phyloP scores from a whole-genome alignment of 768 basidiomycete species.

The Pisolithus albus region DNA sequence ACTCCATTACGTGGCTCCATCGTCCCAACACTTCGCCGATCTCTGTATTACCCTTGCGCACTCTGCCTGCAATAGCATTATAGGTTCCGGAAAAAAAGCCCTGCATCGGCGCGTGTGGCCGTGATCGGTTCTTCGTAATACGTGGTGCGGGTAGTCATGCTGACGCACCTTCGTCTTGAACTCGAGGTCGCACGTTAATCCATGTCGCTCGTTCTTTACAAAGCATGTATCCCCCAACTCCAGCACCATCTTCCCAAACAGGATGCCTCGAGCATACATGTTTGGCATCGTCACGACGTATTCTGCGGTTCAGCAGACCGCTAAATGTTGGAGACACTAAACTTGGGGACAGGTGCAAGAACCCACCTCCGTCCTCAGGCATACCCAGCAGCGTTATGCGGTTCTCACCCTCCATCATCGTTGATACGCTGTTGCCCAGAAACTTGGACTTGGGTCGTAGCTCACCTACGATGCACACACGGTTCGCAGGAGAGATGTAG shows the following conservation, averaged over 20 bases:
- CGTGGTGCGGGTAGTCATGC: neutral
- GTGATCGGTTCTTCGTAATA: neutral
- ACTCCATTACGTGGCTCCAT: slow-evolving; percentile 90
- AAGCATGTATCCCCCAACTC: slow-evolving; percentile 89
- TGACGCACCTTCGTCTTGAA: slow-evolving; percentile 89
- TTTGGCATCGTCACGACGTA: slow-evolving; percentile 96
- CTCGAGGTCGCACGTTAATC: slow-evolving; percentile 74
- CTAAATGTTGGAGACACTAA: too few species aligned
- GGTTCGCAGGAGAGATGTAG: slow-evolving; percentile 89
- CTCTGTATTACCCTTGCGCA: slow-evolving; percentile 57
- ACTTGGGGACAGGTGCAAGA: slow-evolving; percentile 4
- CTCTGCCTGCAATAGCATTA: slow-evolving; percentile 79
- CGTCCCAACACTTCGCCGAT: slow-evolving; percentile 84
- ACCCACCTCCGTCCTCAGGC: slow-evolving; percentile 81
- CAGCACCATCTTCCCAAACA: slow-evolving; percentile 91
- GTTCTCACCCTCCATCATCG: slow-evolving; percentile 95
- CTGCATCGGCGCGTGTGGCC: slow-evolving; percentile 29
- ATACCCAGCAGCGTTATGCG: slow-evolving; percentile 75
- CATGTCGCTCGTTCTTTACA: slow-evolving; percentile 76
- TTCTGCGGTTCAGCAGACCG: slow-evolving; percentile 35
- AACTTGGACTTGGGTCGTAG: slow-evolving; percentile 94
- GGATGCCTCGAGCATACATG: slow-evolving; percentile 87
- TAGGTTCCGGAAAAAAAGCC: slow-evolving; percentile 98
- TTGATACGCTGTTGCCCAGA: slow-evolving; percentile 94
- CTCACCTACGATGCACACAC: slow-evolving; percentile 83